These are phyloP conservation scores for Peniophora sp. DNA, from an alignment of 1,284 basidiomycete genomes.

Conservation along the genomic window DNA sequence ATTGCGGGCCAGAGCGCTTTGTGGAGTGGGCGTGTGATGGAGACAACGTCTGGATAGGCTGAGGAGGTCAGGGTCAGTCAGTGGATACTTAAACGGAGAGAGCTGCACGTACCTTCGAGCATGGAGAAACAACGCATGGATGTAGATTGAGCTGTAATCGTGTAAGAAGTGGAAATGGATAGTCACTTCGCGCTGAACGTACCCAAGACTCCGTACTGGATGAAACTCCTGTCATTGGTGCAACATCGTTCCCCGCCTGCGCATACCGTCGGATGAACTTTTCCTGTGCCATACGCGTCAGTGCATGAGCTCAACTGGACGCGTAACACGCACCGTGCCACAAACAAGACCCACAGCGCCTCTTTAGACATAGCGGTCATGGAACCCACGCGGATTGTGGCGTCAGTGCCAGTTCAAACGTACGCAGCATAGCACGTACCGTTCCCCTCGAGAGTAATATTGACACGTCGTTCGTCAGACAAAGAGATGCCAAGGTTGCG, in stretches of 20 bases:
- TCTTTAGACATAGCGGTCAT: conserved; percentile 65
- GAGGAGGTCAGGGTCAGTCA: not conserved
- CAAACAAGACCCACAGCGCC: conserved; percentile 57
- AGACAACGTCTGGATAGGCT: conserved; percentile 52
- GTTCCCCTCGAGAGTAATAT: conserved; percentile 65
- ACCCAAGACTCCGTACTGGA: conserved; percentile 67
- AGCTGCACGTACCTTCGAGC: conserved; percentile 42
- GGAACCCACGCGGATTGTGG: conserved; percentile 32
- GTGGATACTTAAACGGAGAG: not conserved
- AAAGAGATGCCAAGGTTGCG: conserved; percentile 55
- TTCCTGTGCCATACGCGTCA: conserved; percentile 39
- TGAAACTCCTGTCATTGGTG: conserved; percentile 38
- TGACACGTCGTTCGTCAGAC: conserved; percentile 51
- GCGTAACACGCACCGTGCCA: conserved; percentile 52
- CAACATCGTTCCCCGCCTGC: conserved; percentile 50
- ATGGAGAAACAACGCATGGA: conserved; percentile 60
- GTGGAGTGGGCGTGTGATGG: conserved; percentile 46
- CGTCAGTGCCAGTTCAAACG: not conserved
- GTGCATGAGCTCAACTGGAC: conserved; percentile 2
- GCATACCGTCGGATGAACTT: conserved; percentile 68
- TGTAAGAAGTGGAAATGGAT: conserved; percentile 7
- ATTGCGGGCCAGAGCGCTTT: no score
- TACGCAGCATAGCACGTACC: conserved; percentile 32
- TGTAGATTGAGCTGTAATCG: conserved; percentile 39
- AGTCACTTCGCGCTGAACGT: conserved; percentile 3